Percentiles rank a stretch among this genome's conserved stretches.
Evolutionary conservation across 2,329 filamentous ascomycete genomes (phyloP).

Genomic region (Elsinoe perseae): DNA sequence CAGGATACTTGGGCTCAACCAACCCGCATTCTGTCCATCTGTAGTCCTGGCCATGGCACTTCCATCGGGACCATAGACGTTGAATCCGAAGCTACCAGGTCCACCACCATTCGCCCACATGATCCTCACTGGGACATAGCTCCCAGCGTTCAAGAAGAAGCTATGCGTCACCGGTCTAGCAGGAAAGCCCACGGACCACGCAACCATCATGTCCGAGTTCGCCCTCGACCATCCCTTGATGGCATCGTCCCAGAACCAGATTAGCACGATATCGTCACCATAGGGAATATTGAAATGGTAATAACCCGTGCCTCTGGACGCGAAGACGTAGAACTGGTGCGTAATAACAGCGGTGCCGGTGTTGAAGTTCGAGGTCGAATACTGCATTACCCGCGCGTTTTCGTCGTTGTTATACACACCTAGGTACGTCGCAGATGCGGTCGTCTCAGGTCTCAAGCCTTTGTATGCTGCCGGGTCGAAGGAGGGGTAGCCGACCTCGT

Average conservation of each 20-base stretch:
- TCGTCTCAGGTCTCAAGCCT: not conserved
- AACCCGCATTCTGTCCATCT: conserved; percentile 1
- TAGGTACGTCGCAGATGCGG: conserved; percentile 13
- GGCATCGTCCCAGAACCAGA: conserved; percentile 24
- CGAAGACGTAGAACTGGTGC: conserved; percentile 18
- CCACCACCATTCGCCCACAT: conserved; percentile 8
- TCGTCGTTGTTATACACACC: conserved; percentile 3
- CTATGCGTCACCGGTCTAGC: not conserved
- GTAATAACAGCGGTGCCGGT: conserved; percentile 1
- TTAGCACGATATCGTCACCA: conserved; percentile 23
- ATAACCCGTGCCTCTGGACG: conserved; percentile 19
- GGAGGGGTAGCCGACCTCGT: conserved; percentile 7
- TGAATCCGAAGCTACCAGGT: conserved; percentile 14
- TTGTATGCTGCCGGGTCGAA: conserved; percentile 16
- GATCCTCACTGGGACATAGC: not conserved
- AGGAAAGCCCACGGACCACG: not conserved
- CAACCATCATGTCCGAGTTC: conserved; percentile 19
- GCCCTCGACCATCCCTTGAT: conserved; percentile 21
- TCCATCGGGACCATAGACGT: conserved; percentile 15
- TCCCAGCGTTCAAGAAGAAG: not conserved
- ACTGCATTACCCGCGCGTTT: not conserved
- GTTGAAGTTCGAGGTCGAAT: not conserved
- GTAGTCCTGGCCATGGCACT: not conserved
- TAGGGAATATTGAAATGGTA: conserved; percentile 23
- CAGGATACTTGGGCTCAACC: not conserved